phyloP scores from a whole-genome alignment of 2,329 filamentous ascomycete genomes.

The Fusarium falciforme region DNA sequence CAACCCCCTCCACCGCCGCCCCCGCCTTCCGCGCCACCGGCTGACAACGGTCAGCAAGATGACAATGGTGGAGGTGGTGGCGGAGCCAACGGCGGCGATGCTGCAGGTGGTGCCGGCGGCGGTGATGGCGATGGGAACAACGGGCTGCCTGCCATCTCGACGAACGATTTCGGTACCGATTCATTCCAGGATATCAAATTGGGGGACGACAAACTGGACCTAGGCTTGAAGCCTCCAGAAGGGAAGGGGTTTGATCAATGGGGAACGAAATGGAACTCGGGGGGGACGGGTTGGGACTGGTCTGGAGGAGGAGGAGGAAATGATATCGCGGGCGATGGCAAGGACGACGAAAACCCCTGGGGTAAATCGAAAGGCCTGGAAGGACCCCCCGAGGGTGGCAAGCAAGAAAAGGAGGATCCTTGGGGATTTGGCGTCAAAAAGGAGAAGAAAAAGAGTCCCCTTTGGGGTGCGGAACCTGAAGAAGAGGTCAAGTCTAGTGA shows the following conservation, averaged over 20 bases:
- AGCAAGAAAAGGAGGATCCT: slow-evolving; percentile 49
- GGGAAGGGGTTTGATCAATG: slow-evolving; percentile 66
- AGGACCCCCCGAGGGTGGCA: slow-evolving; percentile 47
- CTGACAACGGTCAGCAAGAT: slow-evolving; percentile 38
- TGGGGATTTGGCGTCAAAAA: slow-evolving; percentile 51
- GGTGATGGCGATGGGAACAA: slow-evolving; percentile 52
- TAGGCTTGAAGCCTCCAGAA: slow-evolving; percentile 63
- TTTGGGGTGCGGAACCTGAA: slow-evolving; percentile 51
- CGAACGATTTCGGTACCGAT: slow-evolving; percentile 58
- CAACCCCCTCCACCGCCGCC: slow-evolving; percentile 42
- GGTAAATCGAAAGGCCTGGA: slow-evolving; percentile 64
- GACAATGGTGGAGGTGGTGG: slow-evolving; percentile 51
- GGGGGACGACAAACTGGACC: slow-evolving; percentile 68
- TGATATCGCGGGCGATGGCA: slow-evolving; percentile 29
- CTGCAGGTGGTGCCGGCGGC: slow-evolving; percentile 45
- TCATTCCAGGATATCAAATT: slow-evolving; percentile 76
- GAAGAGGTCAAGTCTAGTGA: slow-evolving; percentile 48
- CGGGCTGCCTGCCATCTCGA: slow-evolving; percentile 43
- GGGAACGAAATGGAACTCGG: slow-evolving; percentile 69
- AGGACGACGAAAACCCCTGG: slow-evolving; percentile 59
- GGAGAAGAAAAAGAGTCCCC: slow-evolving; percentile 55
- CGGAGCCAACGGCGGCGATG: slow-evolving; percentile 50
- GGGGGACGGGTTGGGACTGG: slow-evolving; percentile 52
- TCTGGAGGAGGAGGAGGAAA: slow-evolving; percentile 46
- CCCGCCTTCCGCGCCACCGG: slow-evolving; percentile 33